Evolutionary conservation across 2,329 filamentous ascomycete genomes (phyloP), one percentile per base, ranked within the genome.

Genomic region (Uncinocarpus reesii): DNA sequence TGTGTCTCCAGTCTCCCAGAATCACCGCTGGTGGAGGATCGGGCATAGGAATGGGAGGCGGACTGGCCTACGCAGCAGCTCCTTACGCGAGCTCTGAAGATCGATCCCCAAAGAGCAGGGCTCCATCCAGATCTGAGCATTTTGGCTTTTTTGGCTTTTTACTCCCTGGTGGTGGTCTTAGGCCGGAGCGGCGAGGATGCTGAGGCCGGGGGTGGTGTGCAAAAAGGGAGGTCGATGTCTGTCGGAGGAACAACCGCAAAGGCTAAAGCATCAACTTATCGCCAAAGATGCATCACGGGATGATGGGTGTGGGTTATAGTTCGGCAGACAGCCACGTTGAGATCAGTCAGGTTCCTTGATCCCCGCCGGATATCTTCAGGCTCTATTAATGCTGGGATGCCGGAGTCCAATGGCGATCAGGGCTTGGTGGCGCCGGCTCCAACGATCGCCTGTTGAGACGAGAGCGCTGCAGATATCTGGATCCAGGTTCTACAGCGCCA

Each of bases 241-340:
- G 20, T 43, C 41, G 26, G 41, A 43, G 20, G 41, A 43, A 43
- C 41, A 42, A 18, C 24, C 40, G 29, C 10, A 28, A 42, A 42
- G 31, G 31, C 10, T 4, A 32, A 8, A 32, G 31, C 24, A 31
- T n/a, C 29, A 44, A 21, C 42, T 32, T n/a, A 36, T 28, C 31
- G 13, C 16, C 31, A n/a, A 21, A 15, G 26, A 24, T 24, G 29
- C 42, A 45, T 45, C 32, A 42, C 40, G 42, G 42, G 42, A 45
- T 45, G 42, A 10, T 20, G 42, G 29, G 24, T n/a, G n/a, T 15
- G 21, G 32, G 11, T 40, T 47, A 31, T 7, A 41, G 16, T 38
- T 38, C 11, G 24, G 26, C 35, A 40, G 36, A 41, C 35, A 47
- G 44, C 44, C 44, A 47, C 44, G 44, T 47, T 47, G 26, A 47